Base-by-base conservation (phyloP, 129 eudicot genomes). In the Lactuca saligna region DNA sequence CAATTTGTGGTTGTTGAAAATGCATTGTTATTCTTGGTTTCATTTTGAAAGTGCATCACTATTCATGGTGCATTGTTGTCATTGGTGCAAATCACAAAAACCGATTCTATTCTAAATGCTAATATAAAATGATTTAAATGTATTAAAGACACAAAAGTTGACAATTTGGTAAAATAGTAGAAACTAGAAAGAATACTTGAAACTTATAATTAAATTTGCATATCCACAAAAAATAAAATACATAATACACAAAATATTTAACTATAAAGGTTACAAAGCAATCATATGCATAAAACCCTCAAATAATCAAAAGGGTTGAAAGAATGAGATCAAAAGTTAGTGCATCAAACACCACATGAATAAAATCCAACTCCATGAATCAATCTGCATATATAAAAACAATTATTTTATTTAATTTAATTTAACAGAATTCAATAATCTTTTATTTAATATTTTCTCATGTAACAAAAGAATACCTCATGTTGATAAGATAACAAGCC, bases 401-500 rank as follows among this genome's bases (percentile, higher is more conserved):
- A 46, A 46, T 46, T 13, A 7, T 46, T n/a, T 31, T 3, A 57
- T 38, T 66, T 66, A 38, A 66, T 29, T 39, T 32, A 25, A 42
- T 33, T 8, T 12, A 39, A 2, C 16, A 12, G 6, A n/a, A 49
- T 8, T 12, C 16, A 10, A 7, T 5, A 17, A 14, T 54, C 54
- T n/a, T 38, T 8, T 39, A 53, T 6, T 42, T 46, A 32, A 58
- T 41, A 44, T 57, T 57, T 25, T 41, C 38, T 64, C 20, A 29
- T 64, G 48, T n/a, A 58, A 58, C 25, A 71, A 51, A 37, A 44
- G 48, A 68, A 48, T 87, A 90, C 97, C 97, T 94, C 83, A 94
- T 53, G 51, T 46, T 46, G 99, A 90, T 70, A 94, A 81, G 75
- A 94, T 87, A 79, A 90, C 99, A 61, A 94, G 99, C 49, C 99